Base-by-base conservation (phyloP, 1,284 basidiomycete species). In the Polyporus tsugae region DNA sequence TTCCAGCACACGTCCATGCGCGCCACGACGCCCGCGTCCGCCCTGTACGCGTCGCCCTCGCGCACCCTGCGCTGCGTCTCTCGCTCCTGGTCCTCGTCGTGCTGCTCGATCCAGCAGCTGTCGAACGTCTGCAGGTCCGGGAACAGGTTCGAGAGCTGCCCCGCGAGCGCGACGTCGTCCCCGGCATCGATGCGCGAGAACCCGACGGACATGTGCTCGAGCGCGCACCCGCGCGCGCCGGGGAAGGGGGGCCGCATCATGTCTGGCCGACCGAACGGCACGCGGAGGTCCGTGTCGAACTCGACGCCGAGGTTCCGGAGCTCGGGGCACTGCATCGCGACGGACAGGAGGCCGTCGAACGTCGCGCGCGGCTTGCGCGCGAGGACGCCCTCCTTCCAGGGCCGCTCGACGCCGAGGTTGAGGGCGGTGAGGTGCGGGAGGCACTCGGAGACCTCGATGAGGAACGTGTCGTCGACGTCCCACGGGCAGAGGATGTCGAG, bases 401-500 rank as follows among this genome's bases (percentile, higher is more conserved):
- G 57, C 13, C 57, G 55, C 10, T 64, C 33, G 55, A 39, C 39
- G 22, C 67, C 64, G 15, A 69, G 64, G 52, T 52, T 35, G 60
- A 69, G 61, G 13, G 39, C 41, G 10, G 4, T 29, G 4, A 69
- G 42, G 42, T 33, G 3, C 4, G 64, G 64, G 60, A 64, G 65
- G 41, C 35, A n/a, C 38, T 17, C 7, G 15, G 61, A 60, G 35
- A 59, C 13, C 19, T 38, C 17, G 29, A 9, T 19, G 22, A 69
- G 46, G n/a, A 60, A 25, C 2, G n/a, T 13, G 61, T 65, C 61
- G 61, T 65, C 61, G n/a, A 65, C 22, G 49, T 59, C 55, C 38
- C 61, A 69, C 1, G 67, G 67, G 57, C 67, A 69, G 42, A 33
- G 17, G 33, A 65, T 25, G 46, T 55, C 15, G 22, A 69, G 61